Percentiles rank a stretch among this genome's conserved stretches.
These are phyloP conservation scores for Isatis tinctoria DNA, from an alignment of 345 rosid genomes.

Conservation along the genomic window DNA sequence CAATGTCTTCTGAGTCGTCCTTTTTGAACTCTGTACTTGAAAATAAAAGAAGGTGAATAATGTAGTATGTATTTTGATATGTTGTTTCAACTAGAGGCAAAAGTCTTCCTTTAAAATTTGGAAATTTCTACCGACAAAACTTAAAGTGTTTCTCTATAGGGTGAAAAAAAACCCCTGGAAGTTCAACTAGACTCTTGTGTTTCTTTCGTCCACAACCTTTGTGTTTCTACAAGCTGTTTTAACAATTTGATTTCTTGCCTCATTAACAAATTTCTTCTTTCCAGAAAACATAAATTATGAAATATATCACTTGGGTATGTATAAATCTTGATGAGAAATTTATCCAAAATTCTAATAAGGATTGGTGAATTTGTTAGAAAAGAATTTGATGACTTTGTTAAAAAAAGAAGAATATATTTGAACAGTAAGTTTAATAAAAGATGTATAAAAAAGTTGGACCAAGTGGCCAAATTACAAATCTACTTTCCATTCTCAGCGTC, in stretches of 20 bases:
- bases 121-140: too few relatives aligned
- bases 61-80: neutral
- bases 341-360: neutral
- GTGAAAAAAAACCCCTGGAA: too few relatives aligned
- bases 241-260: too few relatives aligned
- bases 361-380: neutral
- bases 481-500: constrained; percentile 17
- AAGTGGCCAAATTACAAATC: constrained; percentile 4
- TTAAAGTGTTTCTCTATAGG: too few relatives aligned
- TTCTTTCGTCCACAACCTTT: too few relatives aligned
- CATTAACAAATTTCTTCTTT: too few relatives aligned
- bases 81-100: neutral
- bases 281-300: too few relatives aligned
- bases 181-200: too few relatives aligned
- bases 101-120: too few relatives aligned
- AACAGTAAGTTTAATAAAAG: neutral
- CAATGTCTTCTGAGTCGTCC: neutral
- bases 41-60: constrained; percentile 6
- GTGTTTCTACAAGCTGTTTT: too few relatives aligned
- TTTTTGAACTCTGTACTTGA: neutral
- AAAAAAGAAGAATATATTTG: neutral
- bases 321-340: neutral
- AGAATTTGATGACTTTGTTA: too few relatives aligned
- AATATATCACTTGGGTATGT: too few relatives aligned
- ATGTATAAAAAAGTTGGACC: neutral